Evolutionary conservation across 805 yeast genomes (phyloP), one percentile per base, ranked within the genome.

Genomic region (Nakazawaea wickerhamii): DNA sequence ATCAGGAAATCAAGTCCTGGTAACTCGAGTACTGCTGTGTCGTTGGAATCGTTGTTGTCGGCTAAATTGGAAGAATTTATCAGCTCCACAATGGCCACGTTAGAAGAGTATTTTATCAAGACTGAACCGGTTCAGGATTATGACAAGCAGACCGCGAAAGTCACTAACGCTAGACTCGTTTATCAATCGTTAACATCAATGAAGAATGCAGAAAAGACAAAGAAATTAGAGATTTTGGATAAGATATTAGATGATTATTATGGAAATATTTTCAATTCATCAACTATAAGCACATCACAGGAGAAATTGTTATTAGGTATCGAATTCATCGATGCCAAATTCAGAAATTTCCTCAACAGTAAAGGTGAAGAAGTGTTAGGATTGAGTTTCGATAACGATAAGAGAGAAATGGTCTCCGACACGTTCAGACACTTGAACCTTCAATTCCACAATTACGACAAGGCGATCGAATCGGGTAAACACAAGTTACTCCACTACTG

Each of bases 401-500:
- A 41, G 15, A 40, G 44, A 36, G 40, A 26, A 13, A 11, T 41
- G 32, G 46, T 36, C 4, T 37, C 40, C 5, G 36, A 41, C 25
- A 28, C 46, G 17, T 30, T 50, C 32, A 48, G 54, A 30, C 50
- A 51, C 19, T 44, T 63, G 15, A 55, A 59, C 23, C 59, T 67
- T 17, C 64, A 68, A 22, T 60, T 68, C 32, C 70, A 68, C 52
- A 71, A 74, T 52, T 73, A 71, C 48, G 73, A 71, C 21, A 56
- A 55, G 19, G 81, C 82, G 1, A 50, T 64, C 5, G 52, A 56
- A 5, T 55, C 65, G 9, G 80, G 81, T 3, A 37, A 55, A 9
- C 46, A 58, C 3, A 46, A 81, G 35, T 72, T 79, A 43, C 63
- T 91, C 32, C 88, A 87, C 50, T 86, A 82, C 59, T 87, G 85